Conservation (phyloP, 495 filamentous ascomycete species). For the Podospora pseudopauciseta region DNA sequence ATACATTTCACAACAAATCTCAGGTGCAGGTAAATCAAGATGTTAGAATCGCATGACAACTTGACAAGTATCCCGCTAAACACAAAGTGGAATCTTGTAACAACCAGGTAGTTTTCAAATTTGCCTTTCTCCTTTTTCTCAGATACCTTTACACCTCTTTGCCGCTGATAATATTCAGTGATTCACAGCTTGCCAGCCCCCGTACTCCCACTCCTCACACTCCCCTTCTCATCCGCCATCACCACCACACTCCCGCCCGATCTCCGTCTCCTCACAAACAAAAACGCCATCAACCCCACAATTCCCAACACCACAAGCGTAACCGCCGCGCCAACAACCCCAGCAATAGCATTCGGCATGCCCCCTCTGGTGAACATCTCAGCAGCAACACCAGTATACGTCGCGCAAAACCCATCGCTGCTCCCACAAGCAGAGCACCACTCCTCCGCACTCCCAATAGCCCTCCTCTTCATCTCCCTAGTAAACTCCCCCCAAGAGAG, state of each 20-base stretch:
- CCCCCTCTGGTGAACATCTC: background rate
- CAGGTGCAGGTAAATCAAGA: too few species aligned
- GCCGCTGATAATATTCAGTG: too few species aligned
- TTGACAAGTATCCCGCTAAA: too few species aligned
- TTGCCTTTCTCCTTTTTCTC: too few species aligned
- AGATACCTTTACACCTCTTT: too few species aligned
- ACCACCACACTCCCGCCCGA: background rate
- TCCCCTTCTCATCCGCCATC: background rate
- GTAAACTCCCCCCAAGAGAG: conserved; percentile 21
- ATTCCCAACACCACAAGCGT: background rate
- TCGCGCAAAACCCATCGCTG: conserved; percentile 19
- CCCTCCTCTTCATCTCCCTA: conserved; percentile 2
- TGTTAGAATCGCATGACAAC: too few species aligned
- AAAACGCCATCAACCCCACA: background rate
- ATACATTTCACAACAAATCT: too few species aligned
- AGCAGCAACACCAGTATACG: background rate
- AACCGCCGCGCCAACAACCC: background rate
- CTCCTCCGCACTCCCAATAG: conserved; percentile 8
- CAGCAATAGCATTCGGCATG: background rate
- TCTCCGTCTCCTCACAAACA: background rate
- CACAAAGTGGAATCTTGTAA: background rate
- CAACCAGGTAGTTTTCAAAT: too few species aligned
- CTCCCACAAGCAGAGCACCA: conserved; percentile 21
- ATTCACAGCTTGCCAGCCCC: background rate
- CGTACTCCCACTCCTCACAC: background rate